Evolutionary conservation across 208 protist species (phyloP), one percentile per base, ranked within the genome.

Genomic region (Leishmania major): DNA sequence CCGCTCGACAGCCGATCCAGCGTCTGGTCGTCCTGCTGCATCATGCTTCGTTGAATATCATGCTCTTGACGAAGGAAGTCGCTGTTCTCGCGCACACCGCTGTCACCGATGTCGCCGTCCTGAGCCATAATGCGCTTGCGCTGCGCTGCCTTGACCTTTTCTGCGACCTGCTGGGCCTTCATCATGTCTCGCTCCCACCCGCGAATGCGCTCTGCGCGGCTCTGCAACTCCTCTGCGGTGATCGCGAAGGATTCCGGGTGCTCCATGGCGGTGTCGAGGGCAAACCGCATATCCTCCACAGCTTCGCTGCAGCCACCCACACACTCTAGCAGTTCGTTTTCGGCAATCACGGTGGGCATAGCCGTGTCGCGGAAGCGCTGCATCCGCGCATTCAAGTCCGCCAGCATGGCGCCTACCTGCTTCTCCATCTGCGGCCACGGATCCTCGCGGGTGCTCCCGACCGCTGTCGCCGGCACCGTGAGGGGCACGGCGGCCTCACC

Each of bases 391-490:
- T 84, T 78, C 69, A 97, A 75, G n/a, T 93, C 89, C 25, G 87
- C 86, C 62, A 97, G 80, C 85, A 95, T 92, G 47, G 85, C 84
- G 78, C 88, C 89, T 3, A 97, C 89, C 71, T 97, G 89, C 72
- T 88, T 88, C 88, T 95, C 92, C 91, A 97, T 95, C 75, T 91
- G 83, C 25, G 90, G 92, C 92, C 92, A 97, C 47, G 94, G 92
- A 72, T 97, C 92, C 80, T 95, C 92, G 53, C 89, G 88, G 77
- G 79, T 69, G 70, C 59, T 67, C 43, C 60, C 78, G 51, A 40
- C 59, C 35, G 59, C 81, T 4, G 71, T 28, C 53, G 75, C 75
- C 25, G 64, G 40, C 47, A 67, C 51, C 55, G 75, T 66, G 43
- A 78, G 25, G 64, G 62, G 49, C 51, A 73, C 70, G 57, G 57